Base-by-base conservation (phyloP, 805 yeast genomes). In the Jamesozyma hellenica region DNA sequence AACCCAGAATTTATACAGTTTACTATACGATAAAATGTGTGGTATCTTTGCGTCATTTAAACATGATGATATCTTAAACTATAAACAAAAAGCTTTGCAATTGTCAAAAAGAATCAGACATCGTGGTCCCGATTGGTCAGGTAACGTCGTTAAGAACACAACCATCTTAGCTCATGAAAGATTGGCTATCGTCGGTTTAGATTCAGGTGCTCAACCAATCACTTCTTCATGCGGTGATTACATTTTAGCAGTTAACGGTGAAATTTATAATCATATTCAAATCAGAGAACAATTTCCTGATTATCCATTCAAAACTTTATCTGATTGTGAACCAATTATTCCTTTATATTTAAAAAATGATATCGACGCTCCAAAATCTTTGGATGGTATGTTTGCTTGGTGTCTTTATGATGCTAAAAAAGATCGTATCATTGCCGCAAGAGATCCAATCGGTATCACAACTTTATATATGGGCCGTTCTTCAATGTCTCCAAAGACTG, bases 71-170 rank as follows among this genome's bases (percentile, higher is more conserved):
- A 80, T 83, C 44, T 79, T 80, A 52, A 67, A 70, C 40, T 92
- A 83, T 74, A 90, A 88, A 66, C 75, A 79, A 47, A 79, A 79
- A 60, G 97, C 97, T 34, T 72, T 92, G 46, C 94, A 85, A 63
- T 73, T 85, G 61, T 74, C 97, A 46, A 90, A 86, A 66, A 77
- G 88, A 67, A 82, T 90, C 63, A 80, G 99, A 70, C 99, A 92
- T 67, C 81, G 99, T 67, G 99, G 99, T 58, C 99, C 99, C 51
- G 99, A 92, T 67, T 92, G 99, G 99, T 74, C 87, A 29, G 98
- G 98, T 58, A 87, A 86, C 77, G 62, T 73, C 49, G 67, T 74
- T 49, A 77, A 79, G 60, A 84, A 84, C 79, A 63, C 70, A 49
- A 85, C 96, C 35, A 79, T 92, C 50, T 66, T 92, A 51, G 79